Base-by-base conservation (phyloP, 768 basidiomycete species). In the Auriculariales sp. region DNA sequence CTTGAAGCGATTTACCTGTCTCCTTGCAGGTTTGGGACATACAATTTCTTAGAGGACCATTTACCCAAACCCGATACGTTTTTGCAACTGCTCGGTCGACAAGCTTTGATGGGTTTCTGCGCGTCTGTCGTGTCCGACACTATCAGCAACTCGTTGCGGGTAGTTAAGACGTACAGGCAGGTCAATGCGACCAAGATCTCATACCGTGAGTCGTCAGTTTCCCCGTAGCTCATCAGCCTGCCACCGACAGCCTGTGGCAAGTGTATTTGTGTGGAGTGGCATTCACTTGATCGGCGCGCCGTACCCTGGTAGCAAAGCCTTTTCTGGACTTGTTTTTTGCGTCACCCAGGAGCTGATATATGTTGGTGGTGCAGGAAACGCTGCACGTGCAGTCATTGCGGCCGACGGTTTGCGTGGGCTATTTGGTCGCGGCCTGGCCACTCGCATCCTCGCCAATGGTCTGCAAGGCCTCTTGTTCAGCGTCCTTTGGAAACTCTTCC, bases 101-200 rank as follows among this genome's bases (percentile, higher is more conserved):
- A 89, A 39, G 92, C 91, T 0, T 76, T 92, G 62, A 95, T 97
- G 54, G 94, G 92, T 1, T 97, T 97, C 63, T 71, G 67, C 28
- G 89, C 92, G 1, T 89, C 88, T 3, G 70, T 95, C 48, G 71
- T 80, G 2, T 92, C 88, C 10, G 94, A 97, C 60, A 84, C 81
- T 2, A 60, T 84, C 34, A 88, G 84, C 36, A 97, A 97, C 67
- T 89, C 83, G 4, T 68, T 98, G 1, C 77, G 90, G 17, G 93
- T 98, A 2, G 66, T 98, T 60, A 98, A 97, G 73, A 97, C 94
- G 0, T 97, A 95, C 65, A 71, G 93, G 14, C 94, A 98, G 62
- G 90, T 93, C 28, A 78, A 91, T 59, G 81, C 83, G 53, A 77
- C 77, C 3, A 74, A 78, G 28, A 82, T 98, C 14, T 77, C 81